Evolutionary conservation across 176 grass and related monocot genomes (phyloP), one percentile per base, ranked within the genome.

Genomic region (Poa annua): DNA sequence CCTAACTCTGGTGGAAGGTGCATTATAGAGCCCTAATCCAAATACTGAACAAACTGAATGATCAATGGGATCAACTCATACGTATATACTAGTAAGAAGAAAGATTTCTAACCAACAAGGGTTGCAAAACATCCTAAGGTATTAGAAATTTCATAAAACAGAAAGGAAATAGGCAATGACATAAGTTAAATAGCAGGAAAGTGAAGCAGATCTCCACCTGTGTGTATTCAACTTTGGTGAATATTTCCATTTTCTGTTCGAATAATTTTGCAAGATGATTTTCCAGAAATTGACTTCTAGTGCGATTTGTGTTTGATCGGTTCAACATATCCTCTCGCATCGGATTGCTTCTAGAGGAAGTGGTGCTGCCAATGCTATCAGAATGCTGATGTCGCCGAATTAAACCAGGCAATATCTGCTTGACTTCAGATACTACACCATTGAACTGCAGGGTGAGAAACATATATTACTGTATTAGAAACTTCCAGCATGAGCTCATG

Each of bases 231-330:
- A 99, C 87, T 96, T 99, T 99, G 72, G 93, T 99, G 81, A 99
- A 99, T 86, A 99, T 99, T 85, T 99, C 96, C 92, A 99, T 95
- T 91, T 99, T 99, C 76, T 99, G 93, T 90, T 99, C 96, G 4
- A 99, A 99, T 70, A 99, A 87, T 79, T 94, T 99, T 38, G 96
- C 96, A 56, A 99, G 91, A 86, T 99, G 96, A 52, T 83, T 96
- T 99, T 99, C 96, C 24, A 99, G 82, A 99, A 99, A 99, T 68
- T 99, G 96, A 74, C 91, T 99, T 92, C 91, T 96, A 35, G 81
- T 71, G 70, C 87, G 93, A 17, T 93, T 81, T 74, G 96, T 90
- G 73, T 94, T 99, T 78, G 96, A 81, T 50, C 91, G 88, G 74
- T 77, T 85, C 83, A 92, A 80, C 78, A 85, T 93, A 71, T 99